Evolutionary conservation across 495 filamentous ascomycete species (phyloP).

Genomic region (Aspergillus saccharolyticus): DNA sequence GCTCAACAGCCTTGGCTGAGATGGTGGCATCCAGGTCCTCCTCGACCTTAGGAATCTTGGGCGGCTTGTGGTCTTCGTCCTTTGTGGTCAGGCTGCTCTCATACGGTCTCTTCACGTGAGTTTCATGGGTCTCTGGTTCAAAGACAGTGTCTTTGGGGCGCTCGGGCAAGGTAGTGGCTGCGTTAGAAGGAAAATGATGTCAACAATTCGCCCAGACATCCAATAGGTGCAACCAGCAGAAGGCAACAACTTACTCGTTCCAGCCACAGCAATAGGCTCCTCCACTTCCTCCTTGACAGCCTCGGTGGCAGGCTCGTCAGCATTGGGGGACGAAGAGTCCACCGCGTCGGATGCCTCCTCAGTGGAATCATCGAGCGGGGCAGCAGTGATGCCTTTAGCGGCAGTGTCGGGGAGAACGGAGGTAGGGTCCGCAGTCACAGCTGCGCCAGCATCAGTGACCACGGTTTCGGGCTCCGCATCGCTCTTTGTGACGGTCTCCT

Average conservation of each 20-base stretch:
- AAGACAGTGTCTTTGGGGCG: slow-evolving; percentile 24
- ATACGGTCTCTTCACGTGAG: slow-evolving; percentile 24
- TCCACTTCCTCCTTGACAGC: slow-evolving; percentile 30
- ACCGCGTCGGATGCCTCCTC: slow-evolving; percentile 19
- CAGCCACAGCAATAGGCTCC: slow-evolving; percentile 24
- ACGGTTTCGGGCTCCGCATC: slow-evolving; percentile 26
- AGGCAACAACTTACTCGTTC: slow-evolving; percentile 4
- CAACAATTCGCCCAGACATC: not conserved
- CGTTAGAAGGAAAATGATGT: slow-evolving; percentile 9
- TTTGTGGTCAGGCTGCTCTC: slow-evolving; percentile 18
- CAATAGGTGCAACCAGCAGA: not conserved
- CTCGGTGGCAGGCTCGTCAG: slow-evolving; percentile 19
- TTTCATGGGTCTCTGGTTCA: slow-evolving; percentile 10
- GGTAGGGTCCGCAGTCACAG: slow-evolving; percentile 23
- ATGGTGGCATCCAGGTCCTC: slow-evolving; percentile 8
- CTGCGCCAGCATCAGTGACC: slow-evolving; percentile 22
- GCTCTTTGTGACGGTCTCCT: slow-evolving; percentile 36
- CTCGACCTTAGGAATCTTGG: slow-evolving; percentile 24
- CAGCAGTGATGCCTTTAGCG: slow-evolving; percentile 15
- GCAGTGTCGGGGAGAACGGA: slow-evolving; percentile 17
- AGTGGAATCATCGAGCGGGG: slow-evolving; percentile 14
- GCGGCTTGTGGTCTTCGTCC: slow-evolving; percentile 23
- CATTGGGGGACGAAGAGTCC: slow-evolving; percentile 7
- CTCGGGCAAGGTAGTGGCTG: slow-evolving; percentile 25
- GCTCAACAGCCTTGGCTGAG: slow-evolving; percentile 1